Base-by-base conservation (phyloP, 768 basidiomycete genomes). In the Mycena polygramma region DNA sequence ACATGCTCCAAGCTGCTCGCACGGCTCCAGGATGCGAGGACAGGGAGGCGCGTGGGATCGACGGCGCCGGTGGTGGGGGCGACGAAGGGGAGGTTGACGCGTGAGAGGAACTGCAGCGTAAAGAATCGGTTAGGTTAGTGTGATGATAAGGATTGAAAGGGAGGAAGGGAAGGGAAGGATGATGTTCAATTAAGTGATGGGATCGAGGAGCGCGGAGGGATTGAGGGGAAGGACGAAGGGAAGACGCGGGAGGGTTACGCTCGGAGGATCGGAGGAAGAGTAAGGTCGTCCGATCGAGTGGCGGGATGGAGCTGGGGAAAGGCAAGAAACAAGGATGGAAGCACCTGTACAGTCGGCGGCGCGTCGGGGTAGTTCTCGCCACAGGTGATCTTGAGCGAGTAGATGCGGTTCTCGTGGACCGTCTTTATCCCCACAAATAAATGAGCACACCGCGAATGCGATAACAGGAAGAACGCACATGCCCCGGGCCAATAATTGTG, bases 351-450 rank as follows among this genome's bases (percentile, higher is more conserved):
- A 20, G 84, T 81, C 19, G 97, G 97, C 6, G 93, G 94, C 0
- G 66, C 64, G 57, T 97, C 94, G 36, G 94, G 94, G 79, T 96
- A 96, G 4, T 77, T 64, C 2, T 88, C 83, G 58, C 90, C 94
- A 76, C 97, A 99, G 77, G 85, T 84, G 79, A 99, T 97, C 83
- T 92, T 94, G 76, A 99, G 89, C 60, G 91, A 92, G 89, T 98
- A 99, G 83, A 99, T 99, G 63, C 98, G 90, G 83, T 99, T 99
- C 88, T 99, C 97, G 82, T 98, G 96, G 6, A 97, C 95, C 26
- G 96, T 97, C 94, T 97, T 75, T 52, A 36, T 13, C 54, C 37
- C 24, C 11, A 17, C 17, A 26, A 49, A 45, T 70, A 61, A 73
- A 19, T 58, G 54, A 55, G 35, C 41, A 52, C 59, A 49, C 71